Evolutionary conservation across 345 rosid species (phyloP), one percentile per base, ranked within the genome.

Genomic region (Hibiscus syriacus): DNA sequence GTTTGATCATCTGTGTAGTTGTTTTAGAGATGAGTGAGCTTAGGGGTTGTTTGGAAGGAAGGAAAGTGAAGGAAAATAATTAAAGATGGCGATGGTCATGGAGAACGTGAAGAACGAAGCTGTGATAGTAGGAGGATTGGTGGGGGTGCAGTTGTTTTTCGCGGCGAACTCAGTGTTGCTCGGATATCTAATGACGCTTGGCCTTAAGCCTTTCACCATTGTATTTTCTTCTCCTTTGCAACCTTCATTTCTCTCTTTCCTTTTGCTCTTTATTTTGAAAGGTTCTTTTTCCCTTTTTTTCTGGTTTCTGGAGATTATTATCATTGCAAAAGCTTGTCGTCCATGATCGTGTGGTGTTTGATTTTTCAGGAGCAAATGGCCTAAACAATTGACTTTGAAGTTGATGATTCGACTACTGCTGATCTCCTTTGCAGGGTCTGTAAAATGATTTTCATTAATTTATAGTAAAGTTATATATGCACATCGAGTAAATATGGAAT

Each of bases 121-220:
- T 75, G 73, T 49, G 43, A 72, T 87, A 23, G 54, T 83, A 10
- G 96, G 81, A 53, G 98, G 97, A 17, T 80, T 86, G 76, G 55
- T 84, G 5, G 81, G 43, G 39, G 81, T 83, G 65, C 99, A 92
- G 65, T 77, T 89, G 68, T 79, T 87, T 19, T 86, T 78, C 69
- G 93, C 93, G 19, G 88, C 75, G 12, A 86, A 76, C 64, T 78
- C 97, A 0, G 62, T 88, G 68, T 75, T 88, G 49, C 76, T 87
- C 84, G 84, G 92, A 67, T 85, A 85, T 75, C 70, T 94, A 29
- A 86, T 87, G 97, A 84, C 98, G 13, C 77, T 88, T 20, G 92
- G 98, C 56, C 83, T 92, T 29, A 72, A 70, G 25, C 78, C 93
- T 74, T 79, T 82, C 25, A 76, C 92, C 69, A 86, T 89, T 82